phyloP scores from a whole-genome alignment of 2,329 filamentous ascomycete genomes.

The Cladosporium sp. region DNA sequence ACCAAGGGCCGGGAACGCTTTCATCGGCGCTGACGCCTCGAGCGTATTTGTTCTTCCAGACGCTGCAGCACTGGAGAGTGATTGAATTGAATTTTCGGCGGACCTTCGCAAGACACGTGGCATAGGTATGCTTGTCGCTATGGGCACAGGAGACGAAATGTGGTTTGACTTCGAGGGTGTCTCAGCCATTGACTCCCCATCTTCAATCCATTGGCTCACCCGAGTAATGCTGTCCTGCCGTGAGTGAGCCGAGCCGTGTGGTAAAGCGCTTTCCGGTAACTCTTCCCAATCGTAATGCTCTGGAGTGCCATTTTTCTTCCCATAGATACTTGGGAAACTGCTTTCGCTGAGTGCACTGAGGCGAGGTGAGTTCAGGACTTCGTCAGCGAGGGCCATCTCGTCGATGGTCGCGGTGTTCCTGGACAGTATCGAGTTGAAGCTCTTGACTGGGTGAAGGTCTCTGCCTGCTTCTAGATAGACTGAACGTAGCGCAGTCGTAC shows the following conservation, averaged over 20 bases:
- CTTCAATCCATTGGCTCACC: slow-evolving; percentile 35
- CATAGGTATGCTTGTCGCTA: slow-evolving; percentile 4
- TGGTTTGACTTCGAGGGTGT: slow-evolving; percentile 29
- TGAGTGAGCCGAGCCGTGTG: slow-evolving; percentile 16
- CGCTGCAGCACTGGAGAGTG: slow-evolving; percentile 21
- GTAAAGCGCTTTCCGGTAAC: not conserved
- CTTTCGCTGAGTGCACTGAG: slow-evolving; percentile 35
- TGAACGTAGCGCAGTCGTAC: slow-evolving; percentile 32
- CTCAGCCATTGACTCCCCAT: slow-evolving; percentile 21
- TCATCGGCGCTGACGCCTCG: not conserved
- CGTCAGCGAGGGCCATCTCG: slow-evolving; percentile 24
- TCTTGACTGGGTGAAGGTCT: slow-evolving; percentile 30
- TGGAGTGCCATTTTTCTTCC: slow-evolving; percentile 26
- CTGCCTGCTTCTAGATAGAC: slow-evolving; percentile 31
- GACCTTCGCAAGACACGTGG: slow-evolving; percentile 3
- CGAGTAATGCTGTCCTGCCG: slow-evolving; percentile 32
- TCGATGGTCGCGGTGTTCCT: slow-evolving; percentile 22
- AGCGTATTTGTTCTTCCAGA: slow-evolving; percentile 2
- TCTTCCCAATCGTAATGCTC: slow-evolving; percentile 28
- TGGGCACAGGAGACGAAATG: slow-evolving; percentile 19
- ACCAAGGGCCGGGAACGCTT: not conserved
- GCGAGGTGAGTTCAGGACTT: slow-evolving; percentile 30
- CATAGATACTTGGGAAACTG: slow-evolving; percentile 36
- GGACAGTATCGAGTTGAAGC: slow-evolving; percentile 34
- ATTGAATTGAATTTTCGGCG: slow-evolving; percentile 18